phyloP scores from a whole-genome alignment of 805 yeast genomes.

The Schwanniomyces occidentalis region DNA sequence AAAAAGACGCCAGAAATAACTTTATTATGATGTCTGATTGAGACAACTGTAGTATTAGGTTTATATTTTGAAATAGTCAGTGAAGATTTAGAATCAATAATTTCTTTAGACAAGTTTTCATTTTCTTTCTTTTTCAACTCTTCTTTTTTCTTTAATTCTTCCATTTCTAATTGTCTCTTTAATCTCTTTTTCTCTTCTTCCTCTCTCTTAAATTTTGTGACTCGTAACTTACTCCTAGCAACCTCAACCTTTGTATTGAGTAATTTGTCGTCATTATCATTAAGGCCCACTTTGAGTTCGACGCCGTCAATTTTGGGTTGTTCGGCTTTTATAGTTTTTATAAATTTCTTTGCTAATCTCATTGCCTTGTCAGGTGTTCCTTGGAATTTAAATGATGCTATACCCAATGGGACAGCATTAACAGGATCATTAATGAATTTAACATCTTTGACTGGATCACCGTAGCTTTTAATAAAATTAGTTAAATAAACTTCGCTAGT shows the following conservation, averaged over 20 bases:
- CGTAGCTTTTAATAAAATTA: constrained; percentile 61
- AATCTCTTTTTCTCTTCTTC: constrained; percentile 34
- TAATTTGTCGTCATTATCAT: constrained; percentile 42
- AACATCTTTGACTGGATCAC: constrained; percentile 57
- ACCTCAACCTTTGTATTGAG: constrained; percentile 36
- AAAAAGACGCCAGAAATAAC: constrained; percentile 38
- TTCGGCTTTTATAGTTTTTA: constrained; percentile 23
- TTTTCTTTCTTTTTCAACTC: constrained; percentile 18
- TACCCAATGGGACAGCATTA: constrained; percentile 77
- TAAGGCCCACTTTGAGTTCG: constrained; percentile 52
- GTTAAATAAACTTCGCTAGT: constrained; percentile 45
- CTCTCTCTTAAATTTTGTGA: constrained; percentile 24
- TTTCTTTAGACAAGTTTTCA: constrained; percentile 10
- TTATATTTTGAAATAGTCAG: constrained; percentile 11
- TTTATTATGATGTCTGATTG: constrained; percentile 29
- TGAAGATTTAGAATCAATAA: constrained; percentile 1
- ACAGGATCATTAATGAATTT: constrained; percentile 66
- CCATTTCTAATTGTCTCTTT: constrained; percentile 14
- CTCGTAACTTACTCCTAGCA: constrained; percentile 31
- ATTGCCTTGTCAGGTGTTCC: constrained; percentile 51
- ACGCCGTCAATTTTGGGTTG: constrained; percentile 53
- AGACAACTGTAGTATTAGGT: constrained; percentile 37
- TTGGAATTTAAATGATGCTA: constrained; percentile 62
- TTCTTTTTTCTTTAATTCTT: constrained; percentile 13
- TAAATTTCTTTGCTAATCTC: constrained; percentile 33